Evolutionary conservation across 2,329 filamentous ascomycete species (phyloP), one percentile per base, ranked within the genome.

Genomic region (Thelonectria olida): DNA sequence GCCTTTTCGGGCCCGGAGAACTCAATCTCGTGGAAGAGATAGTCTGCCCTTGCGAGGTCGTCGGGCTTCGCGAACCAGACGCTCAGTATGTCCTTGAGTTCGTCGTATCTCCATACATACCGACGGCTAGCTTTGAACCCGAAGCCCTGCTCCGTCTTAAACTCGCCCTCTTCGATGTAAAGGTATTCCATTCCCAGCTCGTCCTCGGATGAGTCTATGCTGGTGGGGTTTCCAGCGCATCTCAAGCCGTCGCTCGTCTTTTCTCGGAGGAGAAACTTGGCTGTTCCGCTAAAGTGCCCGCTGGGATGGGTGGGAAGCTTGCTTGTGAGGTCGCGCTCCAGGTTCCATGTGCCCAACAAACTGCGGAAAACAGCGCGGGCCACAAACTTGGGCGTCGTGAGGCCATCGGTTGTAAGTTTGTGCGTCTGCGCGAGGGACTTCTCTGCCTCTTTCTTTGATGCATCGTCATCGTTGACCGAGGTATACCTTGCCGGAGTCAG

Each of bases 11-110:
- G 78, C 8, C 79, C 65, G 20, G 79, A 60, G 66, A 93, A 91
- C 58, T 90, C 84, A n/a, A 93, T 78, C 64, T 89, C 84, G 69
- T 93, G 91, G 74, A 94, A 95, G 19, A 93, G 78, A 64, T 93
- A 91, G 71, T 93, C 91, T 0, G 89, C 88, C 13, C 82, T 82
- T 55, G 80, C 80, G 15, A 81, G 76, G 65, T 92, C 88, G 15
- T 90, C 85, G 1, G 84, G 81, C 64, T 88, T 87, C 38, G 87
- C 87, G 67, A 93, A 93, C 91, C 91, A 94, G 1, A 91, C 88
- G 61, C 86, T 90, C 20, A 94, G 78, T 25, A 74, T 75, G 68
- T 93, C 90, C 1, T 71, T 78, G 9, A 58, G 68, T 64, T 90
- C 88, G 44, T 86, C 80, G 69, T 93, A 93, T 0, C 91, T 85